Evolutionary conservation across 23 red algal genomes (phyloP), one percentile per base, ranked within the genome.

Genomic region (Gracilaria vermiculophylla): DNA sequence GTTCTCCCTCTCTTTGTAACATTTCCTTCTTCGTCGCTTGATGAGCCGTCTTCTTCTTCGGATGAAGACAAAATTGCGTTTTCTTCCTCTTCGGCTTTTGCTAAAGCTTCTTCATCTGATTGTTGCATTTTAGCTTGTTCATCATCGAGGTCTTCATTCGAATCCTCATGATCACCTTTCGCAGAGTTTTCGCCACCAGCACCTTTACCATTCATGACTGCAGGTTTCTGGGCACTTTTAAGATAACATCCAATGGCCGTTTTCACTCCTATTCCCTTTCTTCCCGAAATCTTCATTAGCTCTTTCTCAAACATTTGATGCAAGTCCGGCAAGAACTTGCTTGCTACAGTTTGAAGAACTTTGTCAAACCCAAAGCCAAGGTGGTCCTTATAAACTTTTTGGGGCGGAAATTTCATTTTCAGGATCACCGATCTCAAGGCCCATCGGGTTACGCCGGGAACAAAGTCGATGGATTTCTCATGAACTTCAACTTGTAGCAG

Each of bases 341-440:
- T 48, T 36, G 6, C 21, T 14, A 48, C 42, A 24, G 23, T 19
- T 45, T 73, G 39, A 17, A 73, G 12, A 48, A 73, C 25, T 28
- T 24, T 73, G 14, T 34, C 49, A 77, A 88, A 88, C 5, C 58
- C 69, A 49, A 88, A 77, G 17, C 84, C 84, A 45, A 78, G 52
- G 16, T 78, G 84, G 15, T 58, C 42, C 52, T 76, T 61, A 37
- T 88, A 88, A 13, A 53, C 11, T 19, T 35, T 27, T 37, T 88
- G 69, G 20, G 56, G 40, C 9, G 79, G 79, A 53, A 83, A 83
- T 16, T 83, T 53, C 79, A 83, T 57, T 14, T 57, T 51, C 42
- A 83, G 9, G 28, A 12, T n/a, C 15, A 62, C 54, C 1, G 79
- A 50, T 51, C 79, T 53, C n/a, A 83, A 23, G 53, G 55, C 79